These are phyloP conservation scores for Fusarium sp. DNA, from an alignment of 2,329 filamentous ascomycete species.

Conservation along the genomic window DNA sequence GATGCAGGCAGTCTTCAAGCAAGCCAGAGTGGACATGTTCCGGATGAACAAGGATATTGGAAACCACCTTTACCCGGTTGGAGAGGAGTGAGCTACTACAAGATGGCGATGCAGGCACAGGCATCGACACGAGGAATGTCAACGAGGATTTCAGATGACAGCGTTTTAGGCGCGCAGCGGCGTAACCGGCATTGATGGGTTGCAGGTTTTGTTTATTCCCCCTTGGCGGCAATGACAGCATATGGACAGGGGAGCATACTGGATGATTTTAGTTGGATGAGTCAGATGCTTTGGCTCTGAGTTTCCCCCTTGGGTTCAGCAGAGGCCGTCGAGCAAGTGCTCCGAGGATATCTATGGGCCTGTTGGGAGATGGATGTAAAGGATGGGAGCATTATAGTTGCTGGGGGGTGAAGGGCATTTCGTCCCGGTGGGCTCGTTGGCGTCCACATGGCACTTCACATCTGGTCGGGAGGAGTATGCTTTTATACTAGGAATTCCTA, in stretches of 20 bases:
- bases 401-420: background rate
- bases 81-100: constrained; percentile 53
- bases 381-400: background rate
- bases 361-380: constrained; percentile 2
- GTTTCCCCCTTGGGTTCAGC: background rate
- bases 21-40: constrained; percentile 95
- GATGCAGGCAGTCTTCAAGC: constrained; percentile 91
- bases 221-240: constrained; percentile 38
- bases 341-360: background rate
- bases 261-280: constrained; percentile 20
- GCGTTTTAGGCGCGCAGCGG: constrained; percentile 41
- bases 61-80: constrained; percentile 84
- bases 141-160: constrained; percentile 34
- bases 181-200: constrained; percentile 43
- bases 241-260: constrained; percentile 35
- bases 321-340: background rate
- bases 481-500: background rate
- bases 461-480: constrained; percentile 4
- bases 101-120: background rate
- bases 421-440: background rate
- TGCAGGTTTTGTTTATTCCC: constrained; percentile 38
- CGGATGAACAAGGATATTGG: constrained; percentile 98
- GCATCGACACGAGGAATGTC: constrained; percentile 4
- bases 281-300: background rate
- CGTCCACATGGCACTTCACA: background rate